Conservation (phyloP, 73 alveolate genomes). For the Paramecium tetraurelia region DNA sequence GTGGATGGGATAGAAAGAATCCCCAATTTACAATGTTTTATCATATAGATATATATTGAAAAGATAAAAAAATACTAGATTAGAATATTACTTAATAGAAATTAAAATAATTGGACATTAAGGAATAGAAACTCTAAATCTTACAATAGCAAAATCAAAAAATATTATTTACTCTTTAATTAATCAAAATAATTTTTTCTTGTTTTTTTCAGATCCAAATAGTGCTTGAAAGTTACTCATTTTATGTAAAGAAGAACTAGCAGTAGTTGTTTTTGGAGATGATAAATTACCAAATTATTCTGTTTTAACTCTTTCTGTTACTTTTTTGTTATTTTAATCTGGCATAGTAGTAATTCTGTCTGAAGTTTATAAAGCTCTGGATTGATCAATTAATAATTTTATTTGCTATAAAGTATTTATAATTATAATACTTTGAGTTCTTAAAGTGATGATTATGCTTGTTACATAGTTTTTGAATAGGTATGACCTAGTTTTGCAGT, state of each 20-base stretch:
- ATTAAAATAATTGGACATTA: too few species aligned
- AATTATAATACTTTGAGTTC: not conserved
- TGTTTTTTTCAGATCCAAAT: slow-evolving; percentile 13
- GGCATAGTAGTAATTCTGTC: slow-evolving; percentile 22
- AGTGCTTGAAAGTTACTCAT: not conserved
- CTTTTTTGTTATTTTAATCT: not conserved
- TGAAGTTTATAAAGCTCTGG: not conserved
- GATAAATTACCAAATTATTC: not conserved
- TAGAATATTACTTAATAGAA: too few species aligned
- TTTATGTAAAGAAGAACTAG: not conserved
- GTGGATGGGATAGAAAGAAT: too few species aligned
- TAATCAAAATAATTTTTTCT: not conserved
- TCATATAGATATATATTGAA: too few species aligned
- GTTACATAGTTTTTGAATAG: not conserved
- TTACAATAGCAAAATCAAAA: not conserved
- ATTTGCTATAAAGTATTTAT: not conserved
- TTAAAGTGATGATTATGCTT: not conserved
- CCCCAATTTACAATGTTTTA: too few species aligned
- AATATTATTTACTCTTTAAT: not conserved
- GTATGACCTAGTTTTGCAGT: slow-evolving; percentile 3
- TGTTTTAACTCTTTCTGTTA: slow-evolving; percentile 14
- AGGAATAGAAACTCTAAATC: not conserved
- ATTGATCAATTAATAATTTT: not conserved
- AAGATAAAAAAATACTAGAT: too few species aligned
- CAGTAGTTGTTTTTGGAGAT: slow-evolving; percentile 34